phyloP scores from a whole-genome alignment of 2,329 filamentous ascomycete genomes.

The Rachicladosporium sp. region DNA sequence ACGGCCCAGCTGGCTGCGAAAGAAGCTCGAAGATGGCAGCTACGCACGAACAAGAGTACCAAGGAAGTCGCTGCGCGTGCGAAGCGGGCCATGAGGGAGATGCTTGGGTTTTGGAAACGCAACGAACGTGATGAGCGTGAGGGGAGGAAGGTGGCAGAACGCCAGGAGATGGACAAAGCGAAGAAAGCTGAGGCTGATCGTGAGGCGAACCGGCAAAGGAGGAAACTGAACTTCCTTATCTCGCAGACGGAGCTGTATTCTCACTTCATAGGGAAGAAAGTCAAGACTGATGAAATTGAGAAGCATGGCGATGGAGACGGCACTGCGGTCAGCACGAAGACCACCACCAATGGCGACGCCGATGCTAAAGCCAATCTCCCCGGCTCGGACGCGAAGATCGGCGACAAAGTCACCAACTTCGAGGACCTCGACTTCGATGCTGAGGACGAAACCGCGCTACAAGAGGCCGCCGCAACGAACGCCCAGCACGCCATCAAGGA shows the following conservation, averaged over 20 bases:
- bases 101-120: constrained; percentile 99
- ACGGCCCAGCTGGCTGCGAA: constrained; percentile 94
- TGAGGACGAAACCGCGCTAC: constrained; percentile 73
- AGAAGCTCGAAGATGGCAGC: constrained; percentile 93
- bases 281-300: constrained; percentile 93
- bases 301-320: constrained; percentile 66
- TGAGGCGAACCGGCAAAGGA: constrained; percentile 92
- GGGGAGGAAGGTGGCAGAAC: constrained; percentile 83
- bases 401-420: constrained; percentile 76
- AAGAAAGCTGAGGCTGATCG: constrained; percentile 95
- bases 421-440: constrained; percentile 92
- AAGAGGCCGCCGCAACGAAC: constrained; percentile 81
- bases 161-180: constrained; percentile 89
- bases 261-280: constrained; percentile 98
- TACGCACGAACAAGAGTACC: constrained; percentile 94
- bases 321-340: constrained; percentile 47
- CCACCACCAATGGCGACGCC: constrained; percentile 33
- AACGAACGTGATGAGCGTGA: constrained; percentile 97
- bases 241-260: constrained; percentile 98
- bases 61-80: constrained; percentile 95
- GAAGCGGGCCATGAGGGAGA: constrained; percentile 97
- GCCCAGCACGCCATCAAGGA: constrained; percentile 92
- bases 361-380: constrained; percentile 37
- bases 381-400: constrained; percentile 36
- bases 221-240: constrained; percentile 98